phyloP scores from a whole-genome alignment of 2,329 filamentous ascomycete species.

The Epicoccum sorghinum region DNA sequence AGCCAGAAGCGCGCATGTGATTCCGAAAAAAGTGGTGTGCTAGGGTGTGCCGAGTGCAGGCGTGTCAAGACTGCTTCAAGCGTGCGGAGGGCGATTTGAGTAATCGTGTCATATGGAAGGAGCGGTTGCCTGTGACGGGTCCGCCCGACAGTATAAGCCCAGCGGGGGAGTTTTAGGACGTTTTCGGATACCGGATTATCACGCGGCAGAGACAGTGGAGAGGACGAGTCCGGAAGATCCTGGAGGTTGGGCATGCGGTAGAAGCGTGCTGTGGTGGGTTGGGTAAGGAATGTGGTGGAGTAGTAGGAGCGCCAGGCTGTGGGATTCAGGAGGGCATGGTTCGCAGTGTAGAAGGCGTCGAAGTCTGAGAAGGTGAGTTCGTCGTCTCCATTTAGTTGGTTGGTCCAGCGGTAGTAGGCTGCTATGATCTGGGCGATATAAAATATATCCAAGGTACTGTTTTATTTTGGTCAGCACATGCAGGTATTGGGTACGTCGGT shows the following conservation, averaged over 20 bases:
- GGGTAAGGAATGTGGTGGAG: slow-evolving; percentile 18
- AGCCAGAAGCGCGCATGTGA: slow-evolving; percentile 19
- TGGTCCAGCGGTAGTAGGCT: slow-evolving; percentile 14
- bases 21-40: slow-evolving; percentile 14
- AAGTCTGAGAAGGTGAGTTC: slow-evolving; percentile 14
- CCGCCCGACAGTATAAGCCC: slow-evolving; percentile 17
- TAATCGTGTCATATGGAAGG: slow-evolving; percentile 17
- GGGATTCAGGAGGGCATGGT: slow-evolving; percentile 13
- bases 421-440: slow-evolving; percentile 18
- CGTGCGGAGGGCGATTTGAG: slow-evolving; percentile 17
- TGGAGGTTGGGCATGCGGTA: slow-evolving; percentile 19
- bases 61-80: slow-evolving; percentile 16
- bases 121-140: slow-evolving; percentile 12
- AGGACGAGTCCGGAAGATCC: slow-evolving; percentile 17
- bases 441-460: slow-evolving; percentile 19
- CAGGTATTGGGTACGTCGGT: slow-evolving; percentile 15
- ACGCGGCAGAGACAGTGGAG: slow-evolving; percentile 11
- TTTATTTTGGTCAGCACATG: slow-evolving; percentile 14
- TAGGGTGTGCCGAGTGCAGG: slow-evolving; percentile 13
- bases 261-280: slow-evolving; percentile 17
- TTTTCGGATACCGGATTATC: slow-evolving; percentile 15
- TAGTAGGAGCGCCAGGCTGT: slow-evolving; percentile 19
- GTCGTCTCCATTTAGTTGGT: slow-evolving; percentile 13
- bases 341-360: slow-evolving; percentile 16
- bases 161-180: slow-evolving; percentile 17